Conservation (phyloP, 805 yeast species). For the Candida berthetii region DNA sequence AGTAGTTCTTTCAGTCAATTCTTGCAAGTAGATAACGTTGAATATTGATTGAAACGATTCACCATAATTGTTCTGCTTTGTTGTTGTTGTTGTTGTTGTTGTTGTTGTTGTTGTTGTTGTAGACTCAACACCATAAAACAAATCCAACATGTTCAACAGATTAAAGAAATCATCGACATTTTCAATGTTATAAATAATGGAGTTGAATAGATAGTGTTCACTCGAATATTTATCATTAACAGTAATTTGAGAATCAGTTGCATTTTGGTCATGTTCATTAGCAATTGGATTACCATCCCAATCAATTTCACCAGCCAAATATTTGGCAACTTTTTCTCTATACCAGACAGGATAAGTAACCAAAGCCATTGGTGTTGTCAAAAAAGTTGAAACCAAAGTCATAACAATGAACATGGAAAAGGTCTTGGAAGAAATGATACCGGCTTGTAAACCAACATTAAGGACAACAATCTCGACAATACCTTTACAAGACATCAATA, state of each 20-base stretch:
- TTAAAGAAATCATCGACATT: slow-evolving; percentile 15
- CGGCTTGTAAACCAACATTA: slow-evolving; percentile 66
- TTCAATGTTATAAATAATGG: slow-evolving; percentile 18
- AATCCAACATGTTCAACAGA: slow-evolving; percentile 16
- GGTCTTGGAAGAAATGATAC: slow-evolving; percentile 55
- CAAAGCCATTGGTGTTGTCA: slow-evolving; percentile 72
- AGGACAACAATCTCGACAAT: slow-evolving; percentile 80
- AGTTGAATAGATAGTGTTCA: slow-evolving; percentile 7
- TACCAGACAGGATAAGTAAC: slow-evolving; percentile 55
- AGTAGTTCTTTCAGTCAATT: slow-evolving; percentile 61
- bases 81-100: not conserved
- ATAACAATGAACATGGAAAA: slow-evolving; percentile 79
- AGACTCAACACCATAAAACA: slow-evolving; percentile 19
- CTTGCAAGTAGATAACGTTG: slow-evolving; percentile 50
- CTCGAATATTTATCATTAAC: slow-evolving; percentile 4
- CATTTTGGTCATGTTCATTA: slow-evolving; percentile 2
- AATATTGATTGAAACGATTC: slow-evolving; percentile 21
- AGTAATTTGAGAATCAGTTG: slow-evolving; percentile 2
- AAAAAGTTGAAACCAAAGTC: slow-evolving; percentile 74
- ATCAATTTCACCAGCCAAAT: slow-evolving; percentile 20
- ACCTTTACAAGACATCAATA: slow-evolving; percentile 85
- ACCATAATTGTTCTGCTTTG: not conserved
- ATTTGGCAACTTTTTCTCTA: slow-evolving; percentile 40
- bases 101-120: slow-evolving; percentile 2
- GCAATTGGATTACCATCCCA: slow-evolving; percentile 23